phyloP scores from a whole-genome alignment of 2,329 filamentous ascomycete genomes.

The Tolypocladium paradoxum region DNA sequence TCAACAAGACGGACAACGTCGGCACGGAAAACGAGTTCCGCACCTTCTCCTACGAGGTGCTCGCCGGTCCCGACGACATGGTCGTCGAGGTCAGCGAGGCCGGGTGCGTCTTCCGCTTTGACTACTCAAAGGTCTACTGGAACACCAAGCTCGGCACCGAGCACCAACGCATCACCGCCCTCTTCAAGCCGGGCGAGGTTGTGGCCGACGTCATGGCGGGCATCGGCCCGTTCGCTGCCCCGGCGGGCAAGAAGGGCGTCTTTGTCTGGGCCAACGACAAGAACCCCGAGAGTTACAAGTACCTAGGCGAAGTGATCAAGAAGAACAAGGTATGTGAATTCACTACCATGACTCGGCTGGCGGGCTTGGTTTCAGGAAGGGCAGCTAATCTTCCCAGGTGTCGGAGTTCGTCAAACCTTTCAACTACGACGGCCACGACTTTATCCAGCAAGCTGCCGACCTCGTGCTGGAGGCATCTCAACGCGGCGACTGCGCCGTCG shows the following conservation, averaged over 20 bases:
- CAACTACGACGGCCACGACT: slow-evolving; percentile 71
- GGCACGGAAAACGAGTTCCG: slow-evolving; percentile 77
- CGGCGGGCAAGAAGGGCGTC: slow-evolving; percentile 77
- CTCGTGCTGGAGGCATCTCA: slow-evolving; percentile 41
- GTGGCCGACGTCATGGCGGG: slow-evolving; percentile 97
- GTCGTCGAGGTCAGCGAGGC: slow-evolving; percentile 76
- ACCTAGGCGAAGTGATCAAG: slow-evolving; percentile 57
- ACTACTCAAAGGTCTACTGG: slow-evolving; percentile 97
- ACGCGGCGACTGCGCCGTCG: slow-evolving; percentile 41
- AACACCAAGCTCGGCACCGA: slow-evolving; percentile 86
- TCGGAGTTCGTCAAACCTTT: slow-evolving; percentile 62
- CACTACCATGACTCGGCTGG: neutral
- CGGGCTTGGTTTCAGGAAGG: neutral
- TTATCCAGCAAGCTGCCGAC: slow-evolving; percentile 63
- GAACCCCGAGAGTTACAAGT: slow-evolving; percentile 77
- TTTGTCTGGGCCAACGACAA: slow-evolving; percentile 97
- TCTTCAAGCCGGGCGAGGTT: slow-evolving; percentile 75
- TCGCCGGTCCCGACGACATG: slow-evolving; percentile 71
- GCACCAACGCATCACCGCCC: slow-evolving; percentile 65
- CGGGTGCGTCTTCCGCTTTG: slow-evolving; percentile 78
- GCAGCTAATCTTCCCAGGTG: slow-evolving; percentile 30
- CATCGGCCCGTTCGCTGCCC: slow-evolving; percentile 88
- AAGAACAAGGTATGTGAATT: slow-evolving; percentile 61
- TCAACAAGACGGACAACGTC: slow-evolving; percentile 90
- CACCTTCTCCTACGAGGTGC: slow-evolving; percentile 86